Evolutionary conservation across 2,329 filamentous ascomycete species (phyloP), one percentile per base, ranked within the genome.

Genomic region (Neophaeococcomyces aloes): DNA sequence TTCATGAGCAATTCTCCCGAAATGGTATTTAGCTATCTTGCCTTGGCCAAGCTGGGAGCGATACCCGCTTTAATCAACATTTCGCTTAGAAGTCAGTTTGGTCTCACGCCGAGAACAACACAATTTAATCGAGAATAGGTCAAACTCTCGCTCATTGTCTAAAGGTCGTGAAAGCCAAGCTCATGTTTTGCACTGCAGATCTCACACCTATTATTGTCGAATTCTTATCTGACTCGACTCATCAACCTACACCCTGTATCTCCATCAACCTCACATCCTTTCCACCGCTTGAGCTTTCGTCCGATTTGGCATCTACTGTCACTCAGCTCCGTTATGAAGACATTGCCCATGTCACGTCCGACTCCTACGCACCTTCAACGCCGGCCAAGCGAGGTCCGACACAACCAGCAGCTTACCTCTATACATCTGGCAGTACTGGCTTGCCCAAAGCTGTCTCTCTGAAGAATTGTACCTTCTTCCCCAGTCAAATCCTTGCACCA

Each of bases 1-100:
- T 72, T 69, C 54, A 68, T 62, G 37, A 66, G 61, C 10, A 72
- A 72, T 48, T 70, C 67, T 1, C 68, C 67, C 0, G 69, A 71
- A 48, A 70, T 71, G 65, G 59, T 70, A 2, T 57, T 70, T 14
- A 56, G 57, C 1, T 57, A 65, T 11, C 61, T 67, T 35, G 68
- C 68, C 1, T 54, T 71, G n/a, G 62, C 66, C 0, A 70, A 68
- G 46, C 45, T 72, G 29, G 66, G 68, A 14, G 66, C 63, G 11
- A 61, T 68, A 4, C 59, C 62, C 29, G 66, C 65, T 3, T 57
- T 72, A 47, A 63, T 72, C 19, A 72, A 72, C 49, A 67, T 59
- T 8, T 69, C 65, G 43, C 57, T 71, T 7, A 57, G 67, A 56
- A 66, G 68, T 69, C 60, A 48, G 52, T 27, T 10, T 10, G 5